A percentile compares a stretch with the other conserved stretches of the same genome.
Evolutionary conservation across 768 basidiomycete genomes (phyloP).

Genomic region (Leccinum obscurum): DNA sequence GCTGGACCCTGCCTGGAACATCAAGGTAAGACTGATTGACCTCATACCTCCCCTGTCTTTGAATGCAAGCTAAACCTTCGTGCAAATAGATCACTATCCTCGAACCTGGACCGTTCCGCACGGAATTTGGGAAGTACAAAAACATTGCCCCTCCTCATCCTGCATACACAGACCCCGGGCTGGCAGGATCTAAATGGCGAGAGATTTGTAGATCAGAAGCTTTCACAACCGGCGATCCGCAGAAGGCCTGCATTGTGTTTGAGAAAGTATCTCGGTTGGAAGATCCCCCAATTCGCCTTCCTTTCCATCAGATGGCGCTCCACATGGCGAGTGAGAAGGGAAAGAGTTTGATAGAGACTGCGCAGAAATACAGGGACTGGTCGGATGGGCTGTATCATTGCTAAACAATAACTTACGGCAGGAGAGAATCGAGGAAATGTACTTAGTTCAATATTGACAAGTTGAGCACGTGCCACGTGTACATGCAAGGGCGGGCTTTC

Average conservation of each 20-base stretch:
- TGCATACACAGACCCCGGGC: conserved; percentile 17
- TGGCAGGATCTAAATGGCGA: conserved; percentile 13
- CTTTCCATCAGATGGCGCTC: conserved; percentile 15
- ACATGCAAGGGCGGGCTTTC: neutral
- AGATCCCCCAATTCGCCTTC: conserved; percentile 24
- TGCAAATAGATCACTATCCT: conserved; percentile 22
- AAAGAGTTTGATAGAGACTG: conserved; percentile 10
- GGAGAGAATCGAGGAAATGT: too few species aligned
- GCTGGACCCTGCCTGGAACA: conserved; percentile 19
- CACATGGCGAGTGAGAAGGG: conserved; percentile 11
- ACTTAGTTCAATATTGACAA: too few species aligned
- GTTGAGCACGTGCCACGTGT: neutral
- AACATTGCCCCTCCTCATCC: conserved; percentile 9
- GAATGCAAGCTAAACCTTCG: neutral
- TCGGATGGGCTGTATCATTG: conserved; percentile 21
- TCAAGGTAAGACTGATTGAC: conserved; percentile 12
- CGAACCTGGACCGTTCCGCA: conserved; percentile 23
- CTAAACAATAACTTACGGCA: neutral
- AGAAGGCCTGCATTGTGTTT: conserved; percentile 23
- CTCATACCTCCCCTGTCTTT: neutral
- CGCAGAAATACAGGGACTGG: conserved; percentile 25
- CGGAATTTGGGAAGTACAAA: neutral
- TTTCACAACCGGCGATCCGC: conserved; percentile 12
- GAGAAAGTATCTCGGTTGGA: conserved; percentile 21
- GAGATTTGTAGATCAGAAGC: neutral